Evolutionary conservation across 2,329 filamentous ascomycete species (phyloP).

Genomic region (Paraconiothyrium brasiliense): DNA sequence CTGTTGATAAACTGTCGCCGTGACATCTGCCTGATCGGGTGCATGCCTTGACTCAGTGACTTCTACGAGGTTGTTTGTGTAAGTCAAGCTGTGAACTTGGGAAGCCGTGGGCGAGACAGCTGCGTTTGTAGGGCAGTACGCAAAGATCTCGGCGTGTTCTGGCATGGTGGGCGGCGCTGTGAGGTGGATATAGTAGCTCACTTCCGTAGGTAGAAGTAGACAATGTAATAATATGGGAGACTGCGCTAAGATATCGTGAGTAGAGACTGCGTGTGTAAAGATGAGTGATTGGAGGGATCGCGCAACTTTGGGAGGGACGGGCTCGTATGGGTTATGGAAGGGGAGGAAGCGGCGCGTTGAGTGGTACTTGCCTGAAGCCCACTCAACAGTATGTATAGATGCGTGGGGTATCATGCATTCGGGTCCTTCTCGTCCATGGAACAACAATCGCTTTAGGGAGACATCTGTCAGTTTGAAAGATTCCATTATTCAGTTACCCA

Average conservation of each 20-base stretch:
- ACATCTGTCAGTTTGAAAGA: background rate
- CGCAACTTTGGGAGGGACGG: no score
- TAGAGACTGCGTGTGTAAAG: background rate
- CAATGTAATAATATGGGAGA: background rate
- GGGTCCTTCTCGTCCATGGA: background rate
- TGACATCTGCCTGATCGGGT: background rate
- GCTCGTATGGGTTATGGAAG: background rate
- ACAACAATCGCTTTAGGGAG: background rate
- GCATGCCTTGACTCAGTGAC: background rate
- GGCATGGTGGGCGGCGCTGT: background rate
- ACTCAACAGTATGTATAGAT: background rate
- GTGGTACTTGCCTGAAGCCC: background rate
- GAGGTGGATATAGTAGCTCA: background rate
- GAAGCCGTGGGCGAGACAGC: background rate
- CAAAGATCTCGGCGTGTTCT: constrained; percentile 5
- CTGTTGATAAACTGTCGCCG: background rate
- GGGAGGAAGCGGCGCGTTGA: background rate
- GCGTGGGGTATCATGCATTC: background rate
- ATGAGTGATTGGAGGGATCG: background rate
- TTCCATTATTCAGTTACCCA: constrained; percentile 2
- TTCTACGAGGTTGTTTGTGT: background rate
- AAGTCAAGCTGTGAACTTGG: background rate
- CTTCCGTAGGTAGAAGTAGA: background rate
- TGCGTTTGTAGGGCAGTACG: background rate
- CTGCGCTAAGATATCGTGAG: no score